Evolutionary conservation across 352 stramenopile species (phyloP), one percentile per base, ranked within the genome.

Genomic region (Thraustochytrium sp.): DNA sequence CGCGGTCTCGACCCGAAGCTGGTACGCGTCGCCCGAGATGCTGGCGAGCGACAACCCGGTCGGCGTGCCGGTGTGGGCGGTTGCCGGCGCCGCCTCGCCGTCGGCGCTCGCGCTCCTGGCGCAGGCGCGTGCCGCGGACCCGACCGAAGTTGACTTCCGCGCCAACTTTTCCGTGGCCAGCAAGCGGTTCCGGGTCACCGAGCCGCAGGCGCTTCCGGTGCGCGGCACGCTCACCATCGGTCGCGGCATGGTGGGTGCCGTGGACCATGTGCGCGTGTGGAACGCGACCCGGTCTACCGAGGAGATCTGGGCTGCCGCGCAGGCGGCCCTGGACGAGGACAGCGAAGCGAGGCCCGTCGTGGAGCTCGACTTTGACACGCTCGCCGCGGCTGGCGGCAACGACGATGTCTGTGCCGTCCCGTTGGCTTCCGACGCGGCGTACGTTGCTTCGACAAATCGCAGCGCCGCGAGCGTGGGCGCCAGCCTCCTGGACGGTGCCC

Each of bases 191-290:
- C 37, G 26, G 42, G 29, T 53, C 26, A 34, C 38, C 5, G 63
- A 3, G 9, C 5, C 37, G 9, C 42, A 26, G 5, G 4, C 63
- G 63, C 42, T 76, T 34, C 42, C 38, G 11, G 63, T 51, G 9
- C 63, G 63, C 23, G 42, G 42, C 5, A 55, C 63, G 9, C 26
- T 53, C 2, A 76, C 31, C 3, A 13, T 36, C 13, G 42, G 38
- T 23, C 63, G 63, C 8, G 59, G 59, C 40, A 72, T 76, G 38
- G 34, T 55, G 62, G 63, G 63, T 23, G 63, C 42, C 46, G n/a
- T 76, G 2, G 63, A 76, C 63, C 26, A 76, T 37, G 23, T 76
- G 5, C 63, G 63, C 40, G n/a, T 76, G 26, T 76, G 63, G 63
- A 56, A 53, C 23, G 46, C 26, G 23, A 23, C 63, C 9, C 63